Base-by-base conservation (phyloP, 2,329 filamentous ascomycete species). In the Fusarium sp. region DNA sequence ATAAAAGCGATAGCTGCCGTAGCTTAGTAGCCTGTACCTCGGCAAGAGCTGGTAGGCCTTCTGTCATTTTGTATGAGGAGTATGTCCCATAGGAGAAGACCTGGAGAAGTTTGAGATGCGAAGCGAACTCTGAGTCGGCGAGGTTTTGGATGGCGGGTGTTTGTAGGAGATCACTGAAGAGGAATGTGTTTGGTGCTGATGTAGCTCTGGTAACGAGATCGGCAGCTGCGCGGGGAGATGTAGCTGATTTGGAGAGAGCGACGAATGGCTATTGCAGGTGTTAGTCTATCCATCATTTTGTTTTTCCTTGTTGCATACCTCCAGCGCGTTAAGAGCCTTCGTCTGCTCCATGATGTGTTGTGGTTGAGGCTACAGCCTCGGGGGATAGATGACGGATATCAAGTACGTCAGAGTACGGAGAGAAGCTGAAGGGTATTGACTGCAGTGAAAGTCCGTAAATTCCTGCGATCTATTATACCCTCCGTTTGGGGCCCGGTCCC, bases 41-140 rank as follows among this genome's bases (percentile, higher is more conserved):
- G 79, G 88, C 92, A 54, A 99, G 90, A 13, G 86, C 70, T 6
- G 95, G 96, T 6, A 98, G 91, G 71, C 76, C 75, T 26, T 81
- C 61, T n/a, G 82, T 80, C 30, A 71, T 69, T 28, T 74, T 79
- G 85, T 97, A 98, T 76, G 92, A 89, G 67, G 89, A 85, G 86
- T 94, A 98, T 67, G 94, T 97, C 68, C 95, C 96, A 87, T 96
- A 94, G 66, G 95, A 93, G 83, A 99, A 99, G 78, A 97, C 91
- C 82, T 95, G 89, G 48, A 99, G 91, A 20, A 97, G 88, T 4
- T 86, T 89, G 56, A 96, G 86, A 82, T 94, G 84, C 7, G 84
- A 75, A 5, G 86, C 84, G 77, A 92, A 89, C 54, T 97, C 92
- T 39, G 81, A 81, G 42, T 90, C 81, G 42, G 86, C 86, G 48